phyloP scores from a whole-genome alignment of 2,329 filamentous ascomycete genomes.

The Orbilia oligospora region DNA sequence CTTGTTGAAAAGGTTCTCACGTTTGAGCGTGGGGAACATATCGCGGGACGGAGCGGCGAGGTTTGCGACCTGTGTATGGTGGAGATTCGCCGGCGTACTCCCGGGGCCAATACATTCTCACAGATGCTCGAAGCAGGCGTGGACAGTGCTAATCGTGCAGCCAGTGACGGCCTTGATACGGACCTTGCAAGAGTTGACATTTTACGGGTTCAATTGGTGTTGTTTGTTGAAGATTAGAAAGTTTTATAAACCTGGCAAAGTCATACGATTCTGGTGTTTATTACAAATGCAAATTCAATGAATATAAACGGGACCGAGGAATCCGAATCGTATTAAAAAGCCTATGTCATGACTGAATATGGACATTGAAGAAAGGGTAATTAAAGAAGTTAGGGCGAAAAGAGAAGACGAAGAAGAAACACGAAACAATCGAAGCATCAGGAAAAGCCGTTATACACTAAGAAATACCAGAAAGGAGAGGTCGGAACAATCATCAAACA shows the following conservation, averaged over 20 bases:
- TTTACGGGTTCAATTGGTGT: constrained; percentile 45
- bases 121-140: constrained; percentile 6
- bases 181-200: constrained; percentile 49
- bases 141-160: background rate
- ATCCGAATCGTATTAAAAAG: constrained; percentile 46
- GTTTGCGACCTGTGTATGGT: constrained; percentile 5
- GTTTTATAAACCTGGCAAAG: constrained; percentile 32
- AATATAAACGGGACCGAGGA: constrained; percentile 1
- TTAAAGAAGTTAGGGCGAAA: constrained; percentile 47
- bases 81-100: constrained; percentile 19
- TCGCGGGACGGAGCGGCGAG: constrained; percentile 6
- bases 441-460: constrained; percentile 39
- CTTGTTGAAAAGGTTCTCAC: constrained; percentile 46
- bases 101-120: constrained; percentile 8
- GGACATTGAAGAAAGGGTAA: constrained; percentile 45
- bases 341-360: constrained; percentile 37
- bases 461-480: constrained; percentile 29
- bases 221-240: constrained; percentile 39
- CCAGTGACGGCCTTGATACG: constrained; percentile 40
- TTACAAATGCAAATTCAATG: constrained; percentile 26
- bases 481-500: constrained; percentile 54
- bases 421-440: constrained; percentile 47
- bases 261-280: constrained; percentile 48
- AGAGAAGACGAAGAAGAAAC: constrained; percentile 36
- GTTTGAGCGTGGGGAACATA: constrained; percentile 7